Evolutionary conservation across 257 asterid species (phyloP), one percentile per base, ranked within the genome.

Genomic region (Nicotiana paniculata): DNA sequence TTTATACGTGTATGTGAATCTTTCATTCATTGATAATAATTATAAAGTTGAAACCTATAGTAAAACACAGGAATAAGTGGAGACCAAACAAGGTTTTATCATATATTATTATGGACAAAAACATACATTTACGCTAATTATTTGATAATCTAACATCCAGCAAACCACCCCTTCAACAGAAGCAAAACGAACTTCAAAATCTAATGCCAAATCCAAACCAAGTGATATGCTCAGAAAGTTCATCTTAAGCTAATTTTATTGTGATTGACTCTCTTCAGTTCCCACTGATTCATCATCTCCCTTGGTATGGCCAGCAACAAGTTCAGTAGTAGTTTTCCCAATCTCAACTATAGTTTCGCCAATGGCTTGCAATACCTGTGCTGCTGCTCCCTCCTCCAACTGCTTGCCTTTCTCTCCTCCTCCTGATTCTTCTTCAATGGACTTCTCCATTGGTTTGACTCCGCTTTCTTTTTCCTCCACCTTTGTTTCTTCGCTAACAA

Each of bases 331-430:
- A 0, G 95, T 92, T 82, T 92, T 92, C 24, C 98, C 98, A 1
- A 95, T 95, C 72, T 95, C 99, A 3, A 85, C 89, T 88, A 93
- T 11, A 87, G 98, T 95, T 88, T 95, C 97, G 57, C 97, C 99
- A 18, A 95, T 88, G 11, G 98, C 98, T 18, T 88, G 93, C 51
- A 93, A 37, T 24, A 91, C 83, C 72, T 28, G 53, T 4, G 77
- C 59, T 4, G 77, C 81, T 48, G 79, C 79, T 24, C 65, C 76
- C 75, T 16, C 33, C 81, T 63, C 74, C 67, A 54, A 83, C 63
- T 57, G 6, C 77, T 3, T 9, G 82, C 77, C 53, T 55, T 83
- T 6, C 82, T 55, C 81, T 77, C 84, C 77, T 5, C 66, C 55
- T 17, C 75, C 87, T 33, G 75, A 66, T 13, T 81, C 76, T 69